Evolutionary conservation across 495 filamentous ascomycete genomes (phyloP), one percentile per base, ranked within the genome.

Genomic region (Ramalina peruviana): DNA sequence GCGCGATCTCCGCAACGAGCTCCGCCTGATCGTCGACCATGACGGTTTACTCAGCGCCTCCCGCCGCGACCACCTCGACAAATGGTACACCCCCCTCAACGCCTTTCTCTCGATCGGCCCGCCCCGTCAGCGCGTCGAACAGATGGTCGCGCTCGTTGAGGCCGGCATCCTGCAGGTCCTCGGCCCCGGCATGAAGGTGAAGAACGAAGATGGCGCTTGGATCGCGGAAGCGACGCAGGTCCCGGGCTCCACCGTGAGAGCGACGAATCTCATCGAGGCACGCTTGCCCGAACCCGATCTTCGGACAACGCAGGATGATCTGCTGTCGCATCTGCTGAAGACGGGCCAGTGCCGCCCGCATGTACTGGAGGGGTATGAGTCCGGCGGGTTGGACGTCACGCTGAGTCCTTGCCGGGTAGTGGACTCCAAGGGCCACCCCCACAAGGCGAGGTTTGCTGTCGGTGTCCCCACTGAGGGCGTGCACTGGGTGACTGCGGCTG

Each of bases 1-100:
- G 45, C 54, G 57, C 23, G 57, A 59, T 41, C 50, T 59, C 17
- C 57, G 57, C 17, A 57, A 56, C 42, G 50, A 59, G 36, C 25
- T 57, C 15, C 51, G 44, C 21, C 44, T n/a, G 44, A 47, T 51
- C 19, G 46, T 54, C 10, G 52, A 54, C 13, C 52, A 50, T 21
- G n/a, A 39, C 26, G 52, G 52, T 6, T 9, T 54, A 16, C 30
- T 47, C 3, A 47, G 52, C 27, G 27, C 13, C 40, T 54, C 52
- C 10, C 37, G 33, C 17, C 48, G 46, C 20, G 52, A 51, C 17
- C 30, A 54, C 16, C 36, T 54, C 6, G 52, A 54, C 39, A n/a
- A 13, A 17, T 51, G 48, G 52, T 54, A 50, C n/a, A 54, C 52
- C 25, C 47, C 48, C 3, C 30, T 54, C 26, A 51, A 44, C 30